Conservation (phyloP, 306 rosid genomes). For the Oxytropis ochrocephala region DNA sequence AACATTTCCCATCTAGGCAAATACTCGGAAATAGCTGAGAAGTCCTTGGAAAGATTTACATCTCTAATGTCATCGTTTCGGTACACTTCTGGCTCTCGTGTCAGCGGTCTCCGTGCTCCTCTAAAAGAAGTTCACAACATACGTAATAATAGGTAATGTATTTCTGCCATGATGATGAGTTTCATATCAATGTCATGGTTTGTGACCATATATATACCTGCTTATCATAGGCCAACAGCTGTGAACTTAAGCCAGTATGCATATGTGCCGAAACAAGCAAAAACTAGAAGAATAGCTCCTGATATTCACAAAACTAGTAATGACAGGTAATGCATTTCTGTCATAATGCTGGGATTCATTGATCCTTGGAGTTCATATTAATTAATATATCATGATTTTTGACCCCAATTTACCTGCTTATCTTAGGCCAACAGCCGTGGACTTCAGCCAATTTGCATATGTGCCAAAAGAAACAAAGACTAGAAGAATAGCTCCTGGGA, state of each 20-base stretch:
- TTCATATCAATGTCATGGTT: slow-evolving; percentile 5
- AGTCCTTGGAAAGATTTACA: slow-evolving; percentile 74
- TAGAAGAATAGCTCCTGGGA: slow-evolving; percentile 23
- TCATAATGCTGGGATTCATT: slow-evolving; percentile 10
- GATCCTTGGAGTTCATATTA: slow-evolving; percentile 2
- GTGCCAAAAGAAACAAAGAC: slow-evolving; percentile 44
- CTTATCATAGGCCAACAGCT: slow-evolving; percentile 33
- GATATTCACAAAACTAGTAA: slow-evolving; percentile 40
- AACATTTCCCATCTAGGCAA: slow-evolving; percentile 70
- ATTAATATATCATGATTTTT: slow-evolving; percentile 18
- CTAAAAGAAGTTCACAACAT: slow-evolving; percentile 57
- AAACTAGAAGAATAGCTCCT: slow-evolving; percentile 32
- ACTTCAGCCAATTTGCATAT: slow-evolving; percentile 51
- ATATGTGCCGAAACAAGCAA: slow-evolving; percentile 39
- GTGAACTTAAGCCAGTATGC: slow-evolving; percentile 48
- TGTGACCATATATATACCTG: slow-evolving; percentile 6
- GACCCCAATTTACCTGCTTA: slow-evolving; percentile 1
- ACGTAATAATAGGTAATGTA: slow-evolving; percentile 37
- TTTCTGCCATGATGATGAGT: slow-evolving; percentile 12
- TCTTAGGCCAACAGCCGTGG: slow-evolving; percentile 37
- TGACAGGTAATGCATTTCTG: slow-evolving; percentile 38
- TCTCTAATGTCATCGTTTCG: slow-evolving; percentile 59
- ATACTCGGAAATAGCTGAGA: slow-evolving; percentile 78
- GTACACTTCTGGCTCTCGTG: slow-evolving; percentile 76
- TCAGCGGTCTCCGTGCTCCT: slow-evolving; percentile 94